Evolutionary conservation across 306 rosid species (phyloP).

Genomic region (Coriaria nepalensis): DNA sequence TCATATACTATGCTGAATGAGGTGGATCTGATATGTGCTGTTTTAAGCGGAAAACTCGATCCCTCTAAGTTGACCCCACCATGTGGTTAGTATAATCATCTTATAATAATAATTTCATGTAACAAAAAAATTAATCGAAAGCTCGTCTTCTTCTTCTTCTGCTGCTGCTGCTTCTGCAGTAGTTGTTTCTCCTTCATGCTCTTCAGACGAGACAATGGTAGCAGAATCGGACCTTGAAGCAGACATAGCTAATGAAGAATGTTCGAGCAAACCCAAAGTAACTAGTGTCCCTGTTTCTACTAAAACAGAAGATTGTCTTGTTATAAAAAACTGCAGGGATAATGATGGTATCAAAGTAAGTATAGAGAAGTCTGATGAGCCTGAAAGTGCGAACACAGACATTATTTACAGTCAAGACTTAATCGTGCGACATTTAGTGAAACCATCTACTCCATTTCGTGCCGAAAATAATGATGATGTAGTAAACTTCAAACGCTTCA

Average conservation of each 20-base stretch:
- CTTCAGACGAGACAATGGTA: conserved; percentile 79
- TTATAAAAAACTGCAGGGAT: conserved; percentile 20
- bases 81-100: conserved; percentile 39
- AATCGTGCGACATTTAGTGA: conserved; percentile 42
- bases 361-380: conserved; percentile 34
- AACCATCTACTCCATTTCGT: conserved; percentile 10
- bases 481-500: conserved; percentile 61
- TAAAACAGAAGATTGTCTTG: conserved; percentile 7
- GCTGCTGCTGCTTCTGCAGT: conserved; percentile 33
- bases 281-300: conserved; percentile 15
- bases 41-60: conserved; percentile 63
- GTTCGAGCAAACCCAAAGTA: conserved; percentile 13
- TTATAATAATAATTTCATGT: neutral
- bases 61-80: conserved; percentile 50
- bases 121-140: neutral
- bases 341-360: conserved; percentile 17
- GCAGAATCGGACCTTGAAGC: conserved; percentile 74
- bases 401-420: conserved; percentile 43
- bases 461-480: conserved; percentile 28
- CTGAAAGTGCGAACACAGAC: conserved; percentile 36
- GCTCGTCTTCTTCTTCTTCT: neutral
- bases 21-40: conserved; percentile 43
- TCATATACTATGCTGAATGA: conserved; percentile 46
- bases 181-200: conserved; percentile 72
- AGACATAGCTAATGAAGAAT: conserved; percentile 40